Evolutionary conservation across 345 rosid species (phyloP).

Genomic region (Arabidopsis suecica): DNA sequence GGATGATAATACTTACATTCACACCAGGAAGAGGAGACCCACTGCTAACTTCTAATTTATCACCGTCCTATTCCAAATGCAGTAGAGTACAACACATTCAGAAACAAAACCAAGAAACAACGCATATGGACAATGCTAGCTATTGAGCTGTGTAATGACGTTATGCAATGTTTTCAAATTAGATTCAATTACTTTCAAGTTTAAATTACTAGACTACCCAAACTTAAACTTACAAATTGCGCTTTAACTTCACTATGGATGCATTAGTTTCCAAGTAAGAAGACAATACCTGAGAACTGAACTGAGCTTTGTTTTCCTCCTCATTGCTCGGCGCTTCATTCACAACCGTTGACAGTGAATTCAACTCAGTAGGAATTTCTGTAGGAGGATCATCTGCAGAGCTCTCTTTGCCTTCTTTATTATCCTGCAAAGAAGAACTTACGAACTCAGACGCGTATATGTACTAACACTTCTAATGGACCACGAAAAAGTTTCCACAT

Average conservation of each 20-base stretch:
- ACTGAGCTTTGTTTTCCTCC: conserved; percentile 52
- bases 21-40: conserved; percentile 98
- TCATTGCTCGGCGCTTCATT: conserved; percentile 47
- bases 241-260: background rate
- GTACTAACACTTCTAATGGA: background rate
- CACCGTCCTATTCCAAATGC: conserved; percentile 61
- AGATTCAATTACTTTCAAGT: conserved; percentile 2
- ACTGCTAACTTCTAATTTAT: conserved; percentile 63
- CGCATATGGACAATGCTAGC: background rate
- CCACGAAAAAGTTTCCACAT: conserved; percentile 3
- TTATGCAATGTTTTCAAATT: background rate
- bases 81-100: conserved; percentile 8
- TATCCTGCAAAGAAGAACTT: conserved; percentile 50
- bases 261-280: conserved; percentile 8
- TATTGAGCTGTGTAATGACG: too few relatives aligned
- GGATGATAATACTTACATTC: conserved; percentile 69
- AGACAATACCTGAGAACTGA: conserved; percentile 58
- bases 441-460: background rate
- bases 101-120: conserved; percentile 31
- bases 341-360: conserved; percentile 50
- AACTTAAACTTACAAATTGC: conserved; percentile 2
- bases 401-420: conserved; percentile 57
- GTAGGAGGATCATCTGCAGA: conserved; percentile 46
- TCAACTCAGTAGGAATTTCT: conserved; percentile 49
- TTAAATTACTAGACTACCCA: background rate